Evolutionary conservation across 345 rosid genomes (phyloP).

Genomic region (Punica granatum): DNA sequence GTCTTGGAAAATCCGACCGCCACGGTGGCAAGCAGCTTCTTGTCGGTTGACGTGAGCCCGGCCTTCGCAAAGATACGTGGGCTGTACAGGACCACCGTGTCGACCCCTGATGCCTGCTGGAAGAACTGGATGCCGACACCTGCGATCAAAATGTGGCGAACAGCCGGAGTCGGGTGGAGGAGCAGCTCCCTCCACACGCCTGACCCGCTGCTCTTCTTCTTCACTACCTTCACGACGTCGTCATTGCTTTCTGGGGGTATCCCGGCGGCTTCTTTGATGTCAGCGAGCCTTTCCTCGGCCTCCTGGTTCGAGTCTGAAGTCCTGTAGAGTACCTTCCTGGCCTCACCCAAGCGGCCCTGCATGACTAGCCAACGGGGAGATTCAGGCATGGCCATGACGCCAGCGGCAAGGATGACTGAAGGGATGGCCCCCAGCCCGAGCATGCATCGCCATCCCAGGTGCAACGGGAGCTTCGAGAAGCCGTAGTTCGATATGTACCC

Average conservation of each 20-base stretch:
- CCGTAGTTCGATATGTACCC: conserved; percentile 75
- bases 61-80: conserved; percentile 67
- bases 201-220: conserved; percentile 31
- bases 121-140: conserved; percentile 63
- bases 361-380: conserved; percentile 94
- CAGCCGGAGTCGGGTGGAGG: conserved; percentile 51
- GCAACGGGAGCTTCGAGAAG: conserved; percentile 49
- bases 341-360: conserved; percentile 83
- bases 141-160: conserved; percentile 61
- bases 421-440: conserved; percentile 71
- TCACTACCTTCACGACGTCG: conserved; percentile 39
- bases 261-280: conserved; percentile 77
- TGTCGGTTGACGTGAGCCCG: conserved; percentile 39
- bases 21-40: conserved; percentile 64
- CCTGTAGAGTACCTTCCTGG: conserved; percentile 61
- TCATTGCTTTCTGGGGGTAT: conserved; percentile 69
- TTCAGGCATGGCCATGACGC: conserved; percentile 78
- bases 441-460: conserved; percentile 78
- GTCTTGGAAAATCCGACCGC: conserved; percentile 78
- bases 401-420: conserved; percentile 44
- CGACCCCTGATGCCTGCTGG: conserved; percentile 82
- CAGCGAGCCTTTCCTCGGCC: conserved; percentile 46
- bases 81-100: conserved; percentile 78
- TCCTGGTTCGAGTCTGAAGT: conserved; percentile 67
- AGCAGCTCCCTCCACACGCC: conserved; percentile 72